Percentiles rank a stretch among this genome's conserved stretches.
phyloP scores from a whole-genome alignment of 176 grass and related monocot genomes.

The Oryza officinalis region DNA sequence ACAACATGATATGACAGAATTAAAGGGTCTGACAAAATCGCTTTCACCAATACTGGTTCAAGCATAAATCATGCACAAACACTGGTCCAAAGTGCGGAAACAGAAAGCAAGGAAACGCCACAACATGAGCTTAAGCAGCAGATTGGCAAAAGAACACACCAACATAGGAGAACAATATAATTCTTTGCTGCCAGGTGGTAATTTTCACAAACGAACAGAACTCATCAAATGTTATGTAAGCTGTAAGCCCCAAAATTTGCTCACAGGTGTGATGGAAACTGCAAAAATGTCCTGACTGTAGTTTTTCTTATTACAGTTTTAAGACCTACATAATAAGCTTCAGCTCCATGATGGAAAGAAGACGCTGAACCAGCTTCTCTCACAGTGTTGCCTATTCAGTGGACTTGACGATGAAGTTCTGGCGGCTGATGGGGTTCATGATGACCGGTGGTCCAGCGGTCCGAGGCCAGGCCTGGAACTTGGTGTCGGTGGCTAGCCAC shows the following conservation, averaged over 20 bases:
- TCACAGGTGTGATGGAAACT: neutral
- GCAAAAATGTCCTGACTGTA: neutral
- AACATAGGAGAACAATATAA: neutral
- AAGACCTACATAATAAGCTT: conserved; percentile 24
- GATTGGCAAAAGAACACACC: neutral
- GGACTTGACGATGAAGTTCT: conserved; percentile 84
- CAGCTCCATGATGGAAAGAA: conserved; percentile 19
- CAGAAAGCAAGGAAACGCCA: neutral
- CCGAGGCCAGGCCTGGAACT: conserved; percentile 94
- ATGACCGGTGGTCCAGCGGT: conserved; percentile 77
- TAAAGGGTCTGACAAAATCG: neutral
- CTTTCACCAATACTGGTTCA: neutral
- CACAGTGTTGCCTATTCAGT: neutral
- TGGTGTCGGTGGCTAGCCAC: conserved; percentile 66
- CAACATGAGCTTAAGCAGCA: neutral
- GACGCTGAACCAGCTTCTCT: neutral
- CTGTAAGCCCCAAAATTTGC: conserved; percentile 3
- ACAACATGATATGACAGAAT: neutral
- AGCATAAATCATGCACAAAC: neutral
- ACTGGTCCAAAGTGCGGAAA: neutral
- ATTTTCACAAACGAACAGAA: conserved; percentile 28
- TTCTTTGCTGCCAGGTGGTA: conserved; percentile 24
- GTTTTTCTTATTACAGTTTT: conserved; percentile 34
- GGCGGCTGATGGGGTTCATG: conserved; percentile 93
- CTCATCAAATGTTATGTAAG: neutral